Evolutionary conservation across 306 rosid genomes (phyloP).

Genomic region (Acacia crassicarpa): DNA sequence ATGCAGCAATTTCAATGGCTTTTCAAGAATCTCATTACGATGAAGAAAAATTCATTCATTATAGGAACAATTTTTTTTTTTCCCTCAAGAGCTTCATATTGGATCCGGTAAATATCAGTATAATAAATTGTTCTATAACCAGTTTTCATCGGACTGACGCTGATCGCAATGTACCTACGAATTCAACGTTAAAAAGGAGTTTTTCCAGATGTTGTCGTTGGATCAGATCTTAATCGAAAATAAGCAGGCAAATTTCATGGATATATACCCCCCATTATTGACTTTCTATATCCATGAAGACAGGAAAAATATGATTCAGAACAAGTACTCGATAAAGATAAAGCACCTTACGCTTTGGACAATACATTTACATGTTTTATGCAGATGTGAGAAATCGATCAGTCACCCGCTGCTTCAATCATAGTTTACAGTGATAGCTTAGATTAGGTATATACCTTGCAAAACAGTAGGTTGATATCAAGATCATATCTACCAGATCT

Average conservation of each 20-base stretch:
- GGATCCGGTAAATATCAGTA: neutral
- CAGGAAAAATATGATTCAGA: neutral
- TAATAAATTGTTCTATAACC: neutral
- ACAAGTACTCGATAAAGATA: neutral
- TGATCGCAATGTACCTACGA: neutral
- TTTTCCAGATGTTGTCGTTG: neutral
- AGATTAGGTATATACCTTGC: neutral
- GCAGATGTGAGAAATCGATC: neutral
- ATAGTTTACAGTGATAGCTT: neutral
- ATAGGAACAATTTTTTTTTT: neutral
- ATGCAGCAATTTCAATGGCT: neutral
- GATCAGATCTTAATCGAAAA: neutral
- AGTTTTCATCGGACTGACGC: neutral
- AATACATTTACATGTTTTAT: neutral
- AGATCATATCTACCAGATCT: neutral
- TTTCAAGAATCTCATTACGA: neutral
- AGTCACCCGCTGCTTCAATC: neutral
- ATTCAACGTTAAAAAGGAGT: neutral
- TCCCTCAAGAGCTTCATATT: neutral
- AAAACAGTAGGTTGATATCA: neutral
- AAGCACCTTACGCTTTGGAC: neutral
- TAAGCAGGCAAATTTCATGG: neutral
- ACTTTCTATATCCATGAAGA: neutral
- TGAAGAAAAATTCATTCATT: neutral
- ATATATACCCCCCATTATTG: neutral